Evolutionary conservation across 1,284 basidiomycete species (phyloP), one percentile per base, ranked within the genome.

Genomic region (Apiotrichum gracile): DNA sequence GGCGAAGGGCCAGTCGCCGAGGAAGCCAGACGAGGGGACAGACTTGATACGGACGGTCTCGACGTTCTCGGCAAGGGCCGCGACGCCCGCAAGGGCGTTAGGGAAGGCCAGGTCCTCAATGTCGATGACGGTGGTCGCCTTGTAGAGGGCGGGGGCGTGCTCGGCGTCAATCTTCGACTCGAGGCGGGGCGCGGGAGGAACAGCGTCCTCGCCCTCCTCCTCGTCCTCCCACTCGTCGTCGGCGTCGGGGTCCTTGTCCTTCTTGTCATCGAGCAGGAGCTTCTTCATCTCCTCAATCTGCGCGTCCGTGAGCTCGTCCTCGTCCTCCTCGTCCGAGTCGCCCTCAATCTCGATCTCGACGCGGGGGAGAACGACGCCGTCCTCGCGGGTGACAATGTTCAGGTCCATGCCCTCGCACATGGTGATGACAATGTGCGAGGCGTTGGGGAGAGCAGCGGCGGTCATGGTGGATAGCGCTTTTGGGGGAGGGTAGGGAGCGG

Each of bases 31-130:
- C 34, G 46, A 47, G 34, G 46, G 46, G 8, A 47, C 35, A 12
- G 13, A 12, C 33, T 27, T 35, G 46, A 47, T 47, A 26, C 46
- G 46, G 16, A 47, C 35, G 10, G 46, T 38, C 24, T 47, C 33
- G 13, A 47, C 25, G 34, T 47, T 33, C 17, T 35, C 33, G 10
- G 46, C 35, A 25, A 47, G 33, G 9, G 34, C 35, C 4, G 46
- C 46, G 14, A 47, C 10, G 8, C 34, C 33, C 5, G 24, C 22
- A 12, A 47, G 24, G 24, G 34, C 34, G 46, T 17, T 21, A 9
- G 46, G 46, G 46, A 47, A 47, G 21, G 35, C 46, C n/a, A 47
- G 34, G 46, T 37, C 46, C 14, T 47, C 46, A 29, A 47, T 25
- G 46, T 47, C 46, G 46, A 38, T 14, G 2, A 38, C 25, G 8